A percentile compares a stretch with the other conserved stretches of the same genome.
These are phyloP conservation scores for Suillus ampliporus DNA, from an alignment of 768 basidiomycete species.

Conservation along the genomic window DNA sequence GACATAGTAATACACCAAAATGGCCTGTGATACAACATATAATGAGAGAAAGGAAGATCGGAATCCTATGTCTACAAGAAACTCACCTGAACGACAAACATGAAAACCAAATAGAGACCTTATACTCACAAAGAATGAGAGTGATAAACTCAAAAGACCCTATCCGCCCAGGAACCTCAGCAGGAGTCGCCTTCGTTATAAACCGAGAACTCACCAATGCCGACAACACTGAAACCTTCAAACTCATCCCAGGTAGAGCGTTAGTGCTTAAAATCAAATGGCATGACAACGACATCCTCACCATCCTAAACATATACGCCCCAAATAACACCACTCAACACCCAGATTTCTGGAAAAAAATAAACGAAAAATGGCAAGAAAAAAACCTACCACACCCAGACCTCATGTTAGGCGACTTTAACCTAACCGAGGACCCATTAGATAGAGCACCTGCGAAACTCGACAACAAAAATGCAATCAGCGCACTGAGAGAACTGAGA, in stretches of 20 bases:
- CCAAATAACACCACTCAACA: slow-evolving; percentile 39
- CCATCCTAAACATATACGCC: slow-evolving; percentile 42
- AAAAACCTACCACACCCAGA: slow-evolving; percentile 17
- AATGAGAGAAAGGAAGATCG: too few species aligned
- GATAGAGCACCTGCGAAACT: slow-evolving; percentile 38
- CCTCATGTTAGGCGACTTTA: slow-evolving; percentile 47
- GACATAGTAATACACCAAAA: not conserved
- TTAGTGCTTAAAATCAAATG: slow-evolving; percentile 20
- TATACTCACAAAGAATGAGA: not conserved
- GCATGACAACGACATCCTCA: slow-evolving; percentile 24
- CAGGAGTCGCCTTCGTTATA: slow-evolving; percentile 41
- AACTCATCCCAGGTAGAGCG: slow-evolving; percentile 36
- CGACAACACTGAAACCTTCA: not conserved
- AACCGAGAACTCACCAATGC: slow-evolving; percentile 34
- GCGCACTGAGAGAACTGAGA: slow-evolving; percentile 22
- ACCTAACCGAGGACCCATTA: slow-evolving; percentile 44
- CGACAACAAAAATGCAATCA: slow-evolving; percentile 20
- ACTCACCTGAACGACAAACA: too few species aligned
- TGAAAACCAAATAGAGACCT: too few species aligned
- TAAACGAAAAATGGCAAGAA: too few species aligned
- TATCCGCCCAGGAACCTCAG: not conserved
- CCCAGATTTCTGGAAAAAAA: slow-evolving; percentile 32
- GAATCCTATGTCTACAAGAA: too few species aligned
- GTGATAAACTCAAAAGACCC: not conserved
- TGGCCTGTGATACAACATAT: too few species aligned